phyloP scores from a whole-genome alignment of 2,329 filamentous ascomycete genomes.

The Aquanectria penicillioides region DNA sequence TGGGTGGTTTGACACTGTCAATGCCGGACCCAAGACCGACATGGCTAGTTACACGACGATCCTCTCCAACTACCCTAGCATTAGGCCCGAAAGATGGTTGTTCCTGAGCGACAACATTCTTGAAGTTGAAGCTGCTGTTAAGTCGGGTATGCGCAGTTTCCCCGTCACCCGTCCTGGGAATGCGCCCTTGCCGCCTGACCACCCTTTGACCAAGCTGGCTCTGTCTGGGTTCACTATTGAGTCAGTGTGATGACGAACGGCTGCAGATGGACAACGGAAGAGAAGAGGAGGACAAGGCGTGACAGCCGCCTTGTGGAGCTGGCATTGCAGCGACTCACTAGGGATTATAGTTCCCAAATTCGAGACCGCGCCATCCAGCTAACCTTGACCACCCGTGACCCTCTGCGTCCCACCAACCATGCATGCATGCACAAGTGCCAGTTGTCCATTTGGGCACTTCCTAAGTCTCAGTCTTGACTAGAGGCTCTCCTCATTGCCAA shows the following conservation, averaged over 20 bases:
- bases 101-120: conserved; percentile 84
- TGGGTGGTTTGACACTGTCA: conserved; percentile 83
- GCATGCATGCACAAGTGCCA: conserved; percentile 30
- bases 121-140: conserved; percentile 71
- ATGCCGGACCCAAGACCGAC: conserved; percentile 79
- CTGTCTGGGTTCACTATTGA: conserved; percentile 48
- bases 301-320: conserved; percentile 35
- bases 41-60: conserved; percentile 74
- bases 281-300: conserved; percentile 31
- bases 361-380: conserved; percentile 36
- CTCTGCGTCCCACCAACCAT: conserved; percentile 32
- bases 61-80: conserved; percentile 54
- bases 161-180: conserved; percentile 78
- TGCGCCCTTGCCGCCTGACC: conserved; percentile 64
- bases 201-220: conserved; percentile 49
- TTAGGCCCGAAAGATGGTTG: conserved; percentile 66
- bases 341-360: conserved; percentile 38
- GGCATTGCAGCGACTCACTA: conserved; percentile 37
- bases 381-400: conserved; percentile 34
- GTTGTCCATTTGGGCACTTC: conserved; percentile 28
- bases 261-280: conserved; percentile 35
- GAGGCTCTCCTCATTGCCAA: conserved; percentile 19
- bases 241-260: conserved; percentile 35
- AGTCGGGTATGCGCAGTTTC: conserved; percentile 70
- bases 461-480: conserved; percentile 8